A percentile compares a stretch with the other conserved stretches of the same genome.
These are phyloP conservation scores for Pestalotiopsis sp. DNA, from an alignment of 2,329 filamentous ascomycete species.

Conservation along the genomic window DNA sequence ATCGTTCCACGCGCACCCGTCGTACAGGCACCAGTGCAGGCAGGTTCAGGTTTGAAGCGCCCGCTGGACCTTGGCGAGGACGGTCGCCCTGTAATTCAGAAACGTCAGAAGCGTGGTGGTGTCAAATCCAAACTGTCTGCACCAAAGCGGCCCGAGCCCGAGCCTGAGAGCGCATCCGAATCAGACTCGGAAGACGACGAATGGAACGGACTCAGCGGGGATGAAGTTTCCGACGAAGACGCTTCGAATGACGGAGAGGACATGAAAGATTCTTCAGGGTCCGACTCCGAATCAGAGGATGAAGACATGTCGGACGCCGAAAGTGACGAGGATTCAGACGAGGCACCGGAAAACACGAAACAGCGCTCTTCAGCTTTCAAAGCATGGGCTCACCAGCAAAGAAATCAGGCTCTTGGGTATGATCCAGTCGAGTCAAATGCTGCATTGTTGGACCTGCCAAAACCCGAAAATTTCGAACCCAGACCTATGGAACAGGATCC, in stretches of 20 bases:
- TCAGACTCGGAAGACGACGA: constrained; percentile 46
- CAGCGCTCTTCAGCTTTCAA: constrained; percentile 76
- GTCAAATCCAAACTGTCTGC: constrained; percentile 58
- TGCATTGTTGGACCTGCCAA: constrained; percentile 53
- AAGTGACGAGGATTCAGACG: constrained; percentile 30
- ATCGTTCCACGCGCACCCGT: too few species aligned
- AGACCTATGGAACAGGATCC: constrained; percentile 72
- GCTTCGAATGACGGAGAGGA: constrained; percentile 36
- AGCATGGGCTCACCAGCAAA: constrained; percentile 84
- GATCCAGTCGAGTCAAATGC: constrained; percentile 47
- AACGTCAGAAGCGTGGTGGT: constrained; percentile 73
- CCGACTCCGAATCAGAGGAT: constrained; percentile 28
- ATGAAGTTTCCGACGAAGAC: constrained; percentile 41
- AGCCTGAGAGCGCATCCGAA: constrained; percentile 43
- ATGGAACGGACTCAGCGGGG: constrained; percentile 64
- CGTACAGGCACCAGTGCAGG: constrained; percentile 20
- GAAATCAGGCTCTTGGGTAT: constrained; percentile 80
- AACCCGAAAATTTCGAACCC: constrained; percentile 65
- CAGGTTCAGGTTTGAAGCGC: constrained; percentile 84
- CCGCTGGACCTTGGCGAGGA: constrained; percentile 80
- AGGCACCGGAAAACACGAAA: constrained; percentile 35
- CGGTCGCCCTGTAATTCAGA: constrained; percentile 81
- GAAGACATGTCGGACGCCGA: constrained; percentile 39
- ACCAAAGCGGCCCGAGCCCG: constrained; percentile 37
- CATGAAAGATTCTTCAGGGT: constrained; percentile 35